These are phyloP conservation scores for Phaeosphaeriaceae sp. DNA, from an alignment of 2,329 filamentous ascomycete species.

Conservation along the genomic window DNA sequence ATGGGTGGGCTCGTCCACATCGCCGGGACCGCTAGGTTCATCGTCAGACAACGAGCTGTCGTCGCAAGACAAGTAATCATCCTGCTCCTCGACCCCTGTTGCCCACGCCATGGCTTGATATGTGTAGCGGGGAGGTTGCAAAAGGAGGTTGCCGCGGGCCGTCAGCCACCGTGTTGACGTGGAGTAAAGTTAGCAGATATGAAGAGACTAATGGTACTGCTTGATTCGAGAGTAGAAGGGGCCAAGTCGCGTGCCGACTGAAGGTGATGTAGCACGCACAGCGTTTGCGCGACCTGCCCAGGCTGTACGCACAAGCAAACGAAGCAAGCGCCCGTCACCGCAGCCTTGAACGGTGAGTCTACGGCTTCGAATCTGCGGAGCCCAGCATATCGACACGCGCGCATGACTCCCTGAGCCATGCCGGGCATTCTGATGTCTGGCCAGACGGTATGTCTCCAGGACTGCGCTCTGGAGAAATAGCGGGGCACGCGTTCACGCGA, in stretches of 20 bases:
- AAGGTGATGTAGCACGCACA: constrained; percentile 10
- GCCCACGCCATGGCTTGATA: constrained; percentile 24
- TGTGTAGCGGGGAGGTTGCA: not conserved
- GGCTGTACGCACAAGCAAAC: constrained; percentile 22
- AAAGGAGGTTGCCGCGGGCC: not conserved
- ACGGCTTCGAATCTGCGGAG: not conserved
- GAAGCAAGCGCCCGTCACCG: constrained; percentile 11
- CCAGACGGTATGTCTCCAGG: not conserved
- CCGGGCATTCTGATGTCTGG: not conserved
- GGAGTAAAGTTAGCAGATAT: not conserved
- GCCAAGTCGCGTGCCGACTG: constrained; percentile 1
- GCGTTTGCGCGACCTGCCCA: constrained; percentile 15
- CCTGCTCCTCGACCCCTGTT: constrained; percentile 24
- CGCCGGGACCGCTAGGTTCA: constrained; percentile 1
- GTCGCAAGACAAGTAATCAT: constrained; percentile 20
- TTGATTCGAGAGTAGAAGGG: not conserved
- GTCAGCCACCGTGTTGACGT: not conserved
- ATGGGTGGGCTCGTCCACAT: not conserved
- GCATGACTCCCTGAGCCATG: not conserved
- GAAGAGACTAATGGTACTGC: not conserved
- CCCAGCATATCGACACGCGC: not conserved
- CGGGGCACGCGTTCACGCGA: constrained; percentile 22
- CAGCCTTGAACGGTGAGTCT: not conserved
- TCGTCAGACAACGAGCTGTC: constrained; percentile 9
- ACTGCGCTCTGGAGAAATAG: constrained; percentile 5